Conservation (phyloP, 352 stramenopile species). For the Phytophthora boehmeriae region DNA sequence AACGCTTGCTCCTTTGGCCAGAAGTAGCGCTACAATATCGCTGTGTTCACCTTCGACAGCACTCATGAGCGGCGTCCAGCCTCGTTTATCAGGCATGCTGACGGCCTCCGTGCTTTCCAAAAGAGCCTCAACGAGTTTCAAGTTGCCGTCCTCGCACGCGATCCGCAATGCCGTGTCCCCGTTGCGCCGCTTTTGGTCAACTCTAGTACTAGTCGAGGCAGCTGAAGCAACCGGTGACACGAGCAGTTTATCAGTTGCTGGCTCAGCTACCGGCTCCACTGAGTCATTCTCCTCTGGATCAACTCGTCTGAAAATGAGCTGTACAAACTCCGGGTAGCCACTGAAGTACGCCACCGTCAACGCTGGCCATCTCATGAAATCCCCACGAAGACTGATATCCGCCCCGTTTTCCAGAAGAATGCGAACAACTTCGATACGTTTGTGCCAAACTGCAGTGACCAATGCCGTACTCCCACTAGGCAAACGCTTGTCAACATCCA, state of each 20-base stretch:
- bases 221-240: no score
- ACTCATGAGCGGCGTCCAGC: constrained; percentile 7
- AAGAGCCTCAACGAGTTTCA: not conserved
- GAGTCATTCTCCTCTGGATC: no score
- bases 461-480: constrained; percentile 8
- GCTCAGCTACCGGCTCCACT: no score
- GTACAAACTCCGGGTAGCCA: constrained; percentile 4
- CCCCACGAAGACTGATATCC: constrained; percentile 1
- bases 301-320: constrained; percentile 1
- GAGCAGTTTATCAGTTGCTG: no score
- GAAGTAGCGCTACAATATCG: not conserved
- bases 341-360: constrained; percentile 11
- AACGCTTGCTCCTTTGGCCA: not conserved
- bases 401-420: constrained; percentile 10
- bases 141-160: not conserved
- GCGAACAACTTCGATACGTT: constrained; percentile 1
- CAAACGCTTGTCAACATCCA: not conserved
- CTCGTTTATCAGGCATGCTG: not conserved
- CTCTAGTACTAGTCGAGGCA: no score
- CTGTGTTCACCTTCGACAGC: not conserved
- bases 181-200: not conserved
- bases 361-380: constrained; percentile 2
- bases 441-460: constrained; percentile 7
- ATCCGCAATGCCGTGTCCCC: constrained; percentile 1
- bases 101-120: not conserved